Base-by-base conservation (phyloP, 148 eudicot species). In the Bassia scoparia region DNA sequence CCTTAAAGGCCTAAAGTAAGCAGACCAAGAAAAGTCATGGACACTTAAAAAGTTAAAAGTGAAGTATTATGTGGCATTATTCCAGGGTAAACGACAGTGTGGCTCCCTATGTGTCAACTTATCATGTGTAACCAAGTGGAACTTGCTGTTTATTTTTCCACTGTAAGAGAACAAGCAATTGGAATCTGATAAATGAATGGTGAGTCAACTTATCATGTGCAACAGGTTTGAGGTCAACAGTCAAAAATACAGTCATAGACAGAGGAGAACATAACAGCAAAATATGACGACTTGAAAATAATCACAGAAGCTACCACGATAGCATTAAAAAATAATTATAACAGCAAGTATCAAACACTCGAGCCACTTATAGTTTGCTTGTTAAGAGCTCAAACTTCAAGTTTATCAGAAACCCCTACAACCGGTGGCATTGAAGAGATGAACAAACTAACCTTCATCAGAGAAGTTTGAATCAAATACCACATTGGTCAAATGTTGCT, bases 401-500 rank as follows among this genome's bases (percentile, higher is more conserved):
- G 29, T 38, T 65, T 50, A 66, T 23, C 7, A 43, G 7, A 66
- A 44, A 21, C 7, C 14, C 43, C 33, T 13, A 43, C 34, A 66
- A 14, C 15, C 7, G 52, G n/a, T 24, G 69, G 34, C 23, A 30
- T 24, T 61, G 17, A 26, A 43, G 46, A 50, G 43, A 56, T 35
- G 17, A 23, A 74, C 60, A 79, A 55, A 78, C 84, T 68, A 38
- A 94, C 97, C 98, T 84, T 88, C 84, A 68, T 81, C 85, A 34
- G 71, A 76, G 61, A 89, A 89, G 70, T 82, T 84, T 35, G 94
- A 81, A 85, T 95, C 97, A 67, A 95, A 86, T 34, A 95, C 85
- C 63, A 92, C 89, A 77, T 52, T 80, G 34, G 85, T 83, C 46
- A 95, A 87, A 83, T 85, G 94, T 83, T 95, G 99, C 89, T 95